Evolutionary conservation across 495 filamentous ascomycete species (phyloP), one percentile per base, ranked within the genome.

Genomic region (Stereocaulon alpinum): DNA sequence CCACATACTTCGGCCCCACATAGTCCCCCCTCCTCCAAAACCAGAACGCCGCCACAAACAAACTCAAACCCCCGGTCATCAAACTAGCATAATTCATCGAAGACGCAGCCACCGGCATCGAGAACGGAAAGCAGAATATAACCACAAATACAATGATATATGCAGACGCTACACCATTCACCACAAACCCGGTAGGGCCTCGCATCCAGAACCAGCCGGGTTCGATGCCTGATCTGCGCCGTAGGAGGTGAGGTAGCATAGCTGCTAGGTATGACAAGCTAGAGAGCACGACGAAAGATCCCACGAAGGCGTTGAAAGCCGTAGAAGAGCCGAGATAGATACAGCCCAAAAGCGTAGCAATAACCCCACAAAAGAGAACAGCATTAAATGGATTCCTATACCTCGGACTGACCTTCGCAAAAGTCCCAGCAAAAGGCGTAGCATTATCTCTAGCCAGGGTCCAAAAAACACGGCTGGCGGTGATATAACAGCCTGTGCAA

Each of bases 81-180:
- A 84, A 80, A 51, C 76, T 80, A 2, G 83, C 85, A 63, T 86
- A 88, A 56, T 88, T 88, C 85, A 89, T 87, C n/a, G 77, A 79
- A 9, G 30, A 67, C 2, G 76, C 79, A 4, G 73, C 70, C 0
- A 78, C 78, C 0, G 86, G 85, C 59, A 84, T 59, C 0, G 67
- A 67, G 63, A 80, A 87, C 2, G 86, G 87, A 67, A 91, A 89
- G 59, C 85, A 89, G 70, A 86, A 91, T 53, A 90, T 81, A 10
- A 86, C 74, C 55, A 85, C 76, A 64, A 87, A 89, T 2, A 83
- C 69, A 1, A 74, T 64, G 54, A 90, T 92, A 59, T 85, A 81
- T 30, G 80, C 58, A 34, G 84, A 72, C 2, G 83, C 73, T 5
- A 79, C 55, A 10, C 76, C 64, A 56, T 86, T 86, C 30, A 88